phyloP scores from a whole-genome alignment of 2,329 filamentous ascomycete genomes.

The Neurospora crassa region DNA sequence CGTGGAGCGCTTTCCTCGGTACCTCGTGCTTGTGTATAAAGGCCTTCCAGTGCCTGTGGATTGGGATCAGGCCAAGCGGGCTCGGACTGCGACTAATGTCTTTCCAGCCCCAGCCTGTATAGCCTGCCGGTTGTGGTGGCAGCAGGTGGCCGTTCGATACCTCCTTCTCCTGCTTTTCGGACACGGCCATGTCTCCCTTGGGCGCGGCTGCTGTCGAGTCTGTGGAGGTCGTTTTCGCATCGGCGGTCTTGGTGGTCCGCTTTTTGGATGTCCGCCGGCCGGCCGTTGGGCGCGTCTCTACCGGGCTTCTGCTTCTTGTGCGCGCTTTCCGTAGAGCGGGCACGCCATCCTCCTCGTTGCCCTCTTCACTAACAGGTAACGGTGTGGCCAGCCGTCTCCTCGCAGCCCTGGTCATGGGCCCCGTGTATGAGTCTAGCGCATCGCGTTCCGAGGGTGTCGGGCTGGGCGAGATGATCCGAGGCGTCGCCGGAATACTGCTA shows the following conservation, averaged over 20 bases:
- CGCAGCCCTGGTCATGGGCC: conserved; percentile 64
- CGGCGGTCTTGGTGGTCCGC: conserved; percentile 13
- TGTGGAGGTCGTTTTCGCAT: conserved; percentile 13
- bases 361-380: conserved; percentile 52
- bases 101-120: conserved; percentile 67
- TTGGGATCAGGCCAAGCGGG: conserved; percentile 86
- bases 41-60: conserved; percentile 82
- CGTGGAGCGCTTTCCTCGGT: conserved; percentile 83
- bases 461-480: conserved; percentile 83
- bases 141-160: conserved; percentile 56
- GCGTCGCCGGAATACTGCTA: conserved; percentile 60
- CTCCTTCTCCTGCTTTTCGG: conserved; percentile 10
- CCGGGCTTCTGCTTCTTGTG: conserved; percentile 62
- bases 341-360: conserved; percentile 39
- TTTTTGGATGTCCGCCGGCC: conserved; percentile 38
- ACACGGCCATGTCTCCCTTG: conserved; percentile 6
- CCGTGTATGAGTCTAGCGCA: conserved; percentile 46
- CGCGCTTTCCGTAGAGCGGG: conserved; percentile 52
- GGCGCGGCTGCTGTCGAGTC: conserved; percentile 7
- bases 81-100: conserved; percentile 87
- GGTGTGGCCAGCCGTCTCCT: conserved; percentile 49
- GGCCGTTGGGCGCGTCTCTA: conserved; percentile 37
- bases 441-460: conserved; percentile 58
- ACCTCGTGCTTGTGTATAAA: conserved; percentile 97
- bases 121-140: conserved; percentile 49